These are phyloP conservation scores for Colletotrichum tofieldiae DNA, from an alignment of 2,329 filamentous ascomycete species.

Conservation along the genomic window DNA sequence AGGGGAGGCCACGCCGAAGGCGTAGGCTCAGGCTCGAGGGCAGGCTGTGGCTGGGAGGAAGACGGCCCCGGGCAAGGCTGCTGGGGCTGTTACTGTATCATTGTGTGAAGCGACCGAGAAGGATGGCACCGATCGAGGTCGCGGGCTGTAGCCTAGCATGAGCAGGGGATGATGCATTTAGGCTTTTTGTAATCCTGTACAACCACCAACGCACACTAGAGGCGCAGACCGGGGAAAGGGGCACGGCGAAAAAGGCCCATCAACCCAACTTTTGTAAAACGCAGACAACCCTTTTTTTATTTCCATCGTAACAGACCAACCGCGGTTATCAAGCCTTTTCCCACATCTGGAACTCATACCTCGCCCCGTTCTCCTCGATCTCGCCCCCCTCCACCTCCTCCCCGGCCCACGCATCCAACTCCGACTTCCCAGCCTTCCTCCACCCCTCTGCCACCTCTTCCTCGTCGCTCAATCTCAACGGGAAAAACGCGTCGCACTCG, in stretches of 20 bases:
- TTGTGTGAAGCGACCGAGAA: not conserved
- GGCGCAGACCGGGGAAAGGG: not conserved
- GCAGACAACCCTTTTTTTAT: not conserved
- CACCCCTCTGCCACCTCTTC: conserved; percentile 45
- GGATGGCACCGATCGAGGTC: conserved; percentile 16
- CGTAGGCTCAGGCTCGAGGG: conserved; percentile 34
- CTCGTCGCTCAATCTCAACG: conserved; percentile 67
- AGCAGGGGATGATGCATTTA: not conserved
- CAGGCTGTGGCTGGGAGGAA: conserved; percentile 24
- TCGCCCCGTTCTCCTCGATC: conserved; percentile 74
- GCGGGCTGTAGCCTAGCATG: conserved; percentile 6
- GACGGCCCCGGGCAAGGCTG: conserved; percentile 2
- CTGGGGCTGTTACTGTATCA: not conserved
- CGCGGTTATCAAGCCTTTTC: conserved; percentile 61
- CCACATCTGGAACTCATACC: conserved; percentile 84
- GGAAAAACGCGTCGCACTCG: conserved; percentile 84
- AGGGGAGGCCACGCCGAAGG: conserved; percentile 44
- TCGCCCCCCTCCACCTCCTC: conserved; percentile 72
- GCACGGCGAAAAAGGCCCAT: not conserved
- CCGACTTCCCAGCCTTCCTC: conserved; percentile 55
- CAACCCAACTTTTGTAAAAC: conserved; percentile 2
- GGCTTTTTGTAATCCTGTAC: conserved; percentile 48
- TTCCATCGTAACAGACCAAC: not conserved
- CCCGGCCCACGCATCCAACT: conserved; percentile 76
- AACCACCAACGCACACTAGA: conserved; percentile 38